Conservation (phyloP, 2,329 filamentous ascomycete species). For the Balansia obtecta region DNA sequence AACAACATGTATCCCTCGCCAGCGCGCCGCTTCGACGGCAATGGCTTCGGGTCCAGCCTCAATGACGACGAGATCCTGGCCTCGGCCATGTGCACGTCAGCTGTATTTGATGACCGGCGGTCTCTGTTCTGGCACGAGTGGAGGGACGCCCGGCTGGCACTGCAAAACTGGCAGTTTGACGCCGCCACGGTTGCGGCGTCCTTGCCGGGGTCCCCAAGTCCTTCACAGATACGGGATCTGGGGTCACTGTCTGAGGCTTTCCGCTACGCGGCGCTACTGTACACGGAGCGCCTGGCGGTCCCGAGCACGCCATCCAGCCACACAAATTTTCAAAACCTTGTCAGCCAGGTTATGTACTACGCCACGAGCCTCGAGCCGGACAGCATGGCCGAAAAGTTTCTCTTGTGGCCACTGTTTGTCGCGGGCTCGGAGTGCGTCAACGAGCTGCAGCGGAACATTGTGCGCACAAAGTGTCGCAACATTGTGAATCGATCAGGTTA, state of each 20-base stretch:
- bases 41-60: conserved; percentile 46
- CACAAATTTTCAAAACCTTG: conserved; percentile 70
- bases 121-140: conserved; percentile 75
- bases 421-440: conserved; percentile 81
- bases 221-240: conserved; percentile 59
- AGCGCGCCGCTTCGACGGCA: conserved; percentile 52
- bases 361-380: conserved; percentile 65
- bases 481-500: conserved; percentile 85
- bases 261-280: conserved; percentile 77
- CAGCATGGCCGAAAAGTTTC: conserved; percentile 68
- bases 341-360: conserved; percentile 72
- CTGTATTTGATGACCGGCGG: conserved; percentile 44
- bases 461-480: conserved; percentile 69
- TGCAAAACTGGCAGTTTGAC: conserved; percentile 75
- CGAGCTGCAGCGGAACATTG: conserved; percentile 63
- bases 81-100: conserved; percentile 27
- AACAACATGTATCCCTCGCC: conserved; percentile 25
- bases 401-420: conserved; percentile 89
- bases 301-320: conserved; percentile 61
- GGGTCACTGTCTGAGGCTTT: conserved; percentile 81
- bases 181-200: conserved; percentile 36
- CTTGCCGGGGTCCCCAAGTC: conserved; percentile 36
- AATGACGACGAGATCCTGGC: conserved; percentile 41
- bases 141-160: conserved; percentile 62
- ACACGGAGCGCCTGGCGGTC: conserved; percentile 75